Evolutionary conservation across 176 grass and related monocot species (phyloP).

Genomic region (Carex pumila): DNA sequence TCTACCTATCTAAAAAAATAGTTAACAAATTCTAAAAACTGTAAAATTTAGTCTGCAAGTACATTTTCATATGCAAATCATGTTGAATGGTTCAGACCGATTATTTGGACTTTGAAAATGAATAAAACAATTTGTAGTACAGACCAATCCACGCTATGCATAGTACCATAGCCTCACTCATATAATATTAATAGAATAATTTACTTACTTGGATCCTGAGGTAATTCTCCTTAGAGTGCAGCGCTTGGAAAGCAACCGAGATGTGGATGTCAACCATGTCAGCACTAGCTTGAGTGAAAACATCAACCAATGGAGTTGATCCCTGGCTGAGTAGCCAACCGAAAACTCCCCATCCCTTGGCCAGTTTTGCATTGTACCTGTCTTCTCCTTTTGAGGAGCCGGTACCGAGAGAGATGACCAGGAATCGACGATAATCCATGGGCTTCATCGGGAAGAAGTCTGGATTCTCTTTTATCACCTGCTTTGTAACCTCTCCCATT

Average conservation of each 20-base stretch:
- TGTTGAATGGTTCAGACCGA: no score
- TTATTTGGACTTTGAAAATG: no score
- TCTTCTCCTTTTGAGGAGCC: constrained; percentile 55
- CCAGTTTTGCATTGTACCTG: constrained; percentile 34
- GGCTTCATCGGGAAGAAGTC: constrained; percentile 87
- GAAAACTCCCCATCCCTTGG: constrained; percentile 66
- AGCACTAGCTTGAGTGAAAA: constrained; percentile 77
- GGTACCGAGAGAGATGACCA: constrained; percentile 80
- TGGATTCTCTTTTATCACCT: constrained; percentile 65
- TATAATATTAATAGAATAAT: background rate
- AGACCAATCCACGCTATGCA: no score
- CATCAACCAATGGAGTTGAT: constrained; percentile 71
- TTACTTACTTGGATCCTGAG: constrained; percentile 69
- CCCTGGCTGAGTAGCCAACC: constrained; percentile 58
- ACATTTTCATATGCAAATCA: no score
- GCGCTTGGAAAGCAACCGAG: constrained; percentile 57
- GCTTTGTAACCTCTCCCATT: constrained; percentile 67
- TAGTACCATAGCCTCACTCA: no score
- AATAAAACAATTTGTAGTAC: no score
- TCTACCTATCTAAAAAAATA: no score
- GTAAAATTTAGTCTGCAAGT: no score
- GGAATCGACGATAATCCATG: constrained; percentile 65
- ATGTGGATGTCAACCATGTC: constrained; percentile 91
- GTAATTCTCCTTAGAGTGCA: constrained; percentile 66
- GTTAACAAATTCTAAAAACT: no score